These are phyloP conservation scores for Xylariaceae sp. DNA, from an alignment of 2,329 filamentous ascomycete species.

Conservation along the genomic window DNA sequence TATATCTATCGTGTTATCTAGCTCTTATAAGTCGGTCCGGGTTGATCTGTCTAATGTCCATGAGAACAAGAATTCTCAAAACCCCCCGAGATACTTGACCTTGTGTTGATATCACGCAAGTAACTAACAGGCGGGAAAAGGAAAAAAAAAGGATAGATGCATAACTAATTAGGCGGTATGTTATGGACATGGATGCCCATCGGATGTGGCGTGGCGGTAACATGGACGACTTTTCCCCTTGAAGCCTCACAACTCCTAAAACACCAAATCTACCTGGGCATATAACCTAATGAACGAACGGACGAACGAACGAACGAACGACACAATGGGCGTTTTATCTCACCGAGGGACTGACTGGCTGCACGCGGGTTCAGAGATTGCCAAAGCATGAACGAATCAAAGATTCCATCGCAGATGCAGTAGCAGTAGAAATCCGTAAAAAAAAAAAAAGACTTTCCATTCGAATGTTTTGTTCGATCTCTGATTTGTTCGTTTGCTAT, in stretches of 20 bases:
- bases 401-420: conserved; percentile 22
- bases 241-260: too few relatives aligned
- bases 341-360: neutral
- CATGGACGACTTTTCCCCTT: neutral
- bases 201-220: conserved; percentile 12
- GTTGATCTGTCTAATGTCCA: neutral
- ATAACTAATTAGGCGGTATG: neutral
- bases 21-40: neutral
- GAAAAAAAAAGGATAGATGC: neutral
- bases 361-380: neutral
- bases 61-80: too few relatives aligned
- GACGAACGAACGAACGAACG: neutral
- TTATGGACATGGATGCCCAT: neutral
- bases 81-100: too few relatives aligned
- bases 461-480: neutral
- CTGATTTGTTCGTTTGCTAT: conserved; percentile 8
- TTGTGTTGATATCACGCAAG: neutral
- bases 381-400: conserved; percentile 6
- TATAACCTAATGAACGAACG: too few relatives aligned
- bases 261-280: too few relatives aligned
- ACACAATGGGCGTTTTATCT: conserved; percentile 1
- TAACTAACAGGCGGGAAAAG: neutral
- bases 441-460: too few relatives aligned
- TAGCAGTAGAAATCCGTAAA: neutral
- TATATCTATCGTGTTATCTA: too few relatives aligned